These are phyloP conservation scores for Hippophae tibetana DNA, from an alignment of 306 rosid species.

Conservation along the genomic window DNA sequence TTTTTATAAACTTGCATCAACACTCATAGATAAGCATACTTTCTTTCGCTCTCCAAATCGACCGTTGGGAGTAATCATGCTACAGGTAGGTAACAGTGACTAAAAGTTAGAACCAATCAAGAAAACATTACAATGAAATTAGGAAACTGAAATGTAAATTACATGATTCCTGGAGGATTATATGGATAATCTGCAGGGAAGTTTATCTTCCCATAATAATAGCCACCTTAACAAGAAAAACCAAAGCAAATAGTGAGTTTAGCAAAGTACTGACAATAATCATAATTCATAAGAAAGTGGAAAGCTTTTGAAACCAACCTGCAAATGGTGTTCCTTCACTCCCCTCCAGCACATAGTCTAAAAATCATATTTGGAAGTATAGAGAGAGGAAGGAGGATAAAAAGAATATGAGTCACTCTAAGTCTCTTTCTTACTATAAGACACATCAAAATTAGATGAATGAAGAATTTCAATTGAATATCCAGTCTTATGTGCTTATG, in stretches of 20 bases:
- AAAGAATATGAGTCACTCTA: neutral
- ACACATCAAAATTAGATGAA: too few species aligned
- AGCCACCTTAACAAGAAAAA: slow-evolving; percentile 50
- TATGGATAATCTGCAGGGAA: slow-evolving; percentile 88
- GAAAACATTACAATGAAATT: neutral
- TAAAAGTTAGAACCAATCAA: slow-evolving; percentile 1
- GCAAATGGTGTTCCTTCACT: slow-evolving; percentile 96
- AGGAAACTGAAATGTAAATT: slow-evolving; percentile 10
- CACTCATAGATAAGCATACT: slow-evolving; percentile 74
- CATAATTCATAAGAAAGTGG: slow-evolving; percentile 4
- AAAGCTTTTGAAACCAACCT: slow-evolving; percentile 34
- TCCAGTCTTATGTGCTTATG: too few species aligned
- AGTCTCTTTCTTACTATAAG: too few species aligned
- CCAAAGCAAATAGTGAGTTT: neutral
- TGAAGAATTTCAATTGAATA: too few species aligned
- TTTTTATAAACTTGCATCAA: too few species aligned
- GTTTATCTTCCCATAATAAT: slow-evolving; percentile 86
- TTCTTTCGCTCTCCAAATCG: slow-evolving; percentile 85
- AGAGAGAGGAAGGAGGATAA: neutral
- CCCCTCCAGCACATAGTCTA: slow-evolving; percentile 97
- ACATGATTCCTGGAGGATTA: slow-evolving; percentile 98
- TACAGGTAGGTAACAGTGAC: slow-evolving; percentile 19
- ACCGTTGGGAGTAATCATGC: slow-evolving; percentile 97
- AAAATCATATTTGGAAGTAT: neutral
- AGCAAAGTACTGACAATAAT: neutral